These are phyloP conservation scores for Triadica sebifera DNA, from an alignment of 345 rosid species.

Conservation along the genomic window DNA sequence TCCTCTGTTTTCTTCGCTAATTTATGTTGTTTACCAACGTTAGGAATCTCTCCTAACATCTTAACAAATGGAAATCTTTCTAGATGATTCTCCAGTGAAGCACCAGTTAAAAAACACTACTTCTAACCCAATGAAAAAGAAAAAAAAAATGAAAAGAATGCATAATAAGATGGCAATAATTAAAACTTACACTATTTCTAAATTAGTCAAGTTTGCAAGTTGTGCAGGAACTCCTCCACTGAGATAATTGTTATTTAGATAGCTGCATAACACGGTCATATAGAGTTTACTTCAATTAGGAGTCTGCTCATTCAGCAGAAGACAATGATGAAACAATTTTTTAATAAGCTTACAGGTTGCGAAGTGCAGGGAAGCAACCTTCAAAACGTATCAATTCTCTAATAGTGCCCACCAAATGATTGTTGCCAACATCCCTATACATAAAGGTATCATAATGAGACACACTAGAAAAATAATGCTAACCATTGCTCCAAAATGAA, in stretches of 20 bases:
- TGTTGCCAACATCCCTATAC: constrained; percentile 87
- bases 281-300: background rate
- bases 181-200: constrained; percentile 84
- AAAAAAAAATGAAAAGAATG: background rate
- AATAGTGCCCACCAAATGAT: constrained; percentile 90
- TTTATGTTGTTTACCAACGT: too few relatives aligned
- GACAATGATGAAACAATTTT: background rate
- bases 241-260: constrained; percentile 81
- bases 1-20: too few relatives aligned
- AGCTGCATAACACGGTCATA: constrained; percentile 40
- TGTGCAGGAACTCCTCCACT: constrained; percentile 96
- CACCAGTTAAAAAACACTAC: background rate
- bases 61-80: constrained; percentile 4
- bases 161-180: background rate
- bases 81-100: background rate
- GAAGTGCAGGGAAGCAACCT: constrained; percentile 81
- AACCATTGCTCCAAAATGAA: background rate
- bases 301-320: background rate
- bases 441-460: constrained; percentile 3
- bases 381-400: constrained; percentile 86
- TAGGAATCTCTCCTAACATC: too few relatives aligned
- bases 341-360: constrained; percentile 66
- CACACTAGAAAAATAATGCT: background rate
- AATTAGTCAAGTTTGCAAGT: constrained; percentile 75
- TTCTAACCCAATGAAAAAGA: background rate